A percentile compares a stretch with the other conserved stretches of the same genome.
Evolutionary conservation across 257 asterid species (phyloP).

Genomic region (Solanum virginianum): DNA sequence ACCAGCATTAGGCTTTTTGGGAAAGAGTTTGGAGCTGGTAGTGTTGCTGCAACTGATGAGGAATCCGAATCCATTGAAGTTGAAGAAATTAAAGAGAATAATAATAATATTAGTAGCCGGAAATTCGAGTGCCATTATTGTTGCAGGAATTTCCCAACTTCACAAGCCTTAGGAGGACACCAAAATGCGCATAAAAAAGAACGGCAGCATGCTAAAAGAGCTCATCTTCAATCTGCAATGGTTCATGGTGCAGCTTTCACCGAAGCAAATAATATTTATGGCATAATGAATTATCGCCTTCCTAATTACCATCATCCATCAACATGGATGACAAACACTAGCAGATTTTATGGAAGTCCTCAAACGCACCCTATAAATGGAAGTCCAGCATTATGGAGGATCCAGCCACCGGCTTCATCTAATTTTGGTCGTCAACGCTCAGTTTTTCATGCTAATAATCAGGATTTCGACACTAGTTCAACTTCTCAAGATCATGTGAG

Average conservation of each 20-base stretch:
- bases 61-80: background rate
- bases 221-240: slow-evolving; percentile 62
- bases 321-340: background rate
- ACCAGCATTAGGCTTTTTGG: slow-evolving; percentile 68
- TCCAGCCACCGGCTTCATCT: slow-evolving; percentile 14
- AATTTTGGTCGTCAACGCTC: slow-evolving; percentile 18
- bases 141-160: slow-evolving; percentile 79
- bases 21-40: slow-evolving; percentile 44
- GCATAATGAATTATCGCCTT: slow-evolving; percentile 38
- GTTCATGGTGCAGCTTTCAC: slow-evolving; percentile 24
- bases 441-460: slow-evolving; percentile 3
- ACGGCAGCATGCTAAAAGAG: slow-evolving; percentile 75
- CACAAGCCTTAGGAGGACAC: slow-evolving; percentile 95
- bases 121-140: slow-evolving; percentile 88
- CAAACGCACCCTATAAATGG: slow-evolving; percentile 40
- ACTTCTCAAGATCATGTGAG: slow-evolving; percentile 66
- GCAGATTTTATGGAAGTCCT: slow-evolving; percentile 19
- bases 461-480: slow-evolving; percentile 4
- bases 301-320: slow-evolving; percentile 6
- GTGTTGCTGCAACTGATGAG: background rate
- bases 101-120: slow-evolving; percentile 18
- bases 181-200: slow-evolving; percentile 94
- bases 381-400: slow-evolving; percentile 61
- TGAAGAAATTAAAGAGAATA: slow-evolving; percentile 1
- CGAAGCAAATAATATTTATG: slow-evolving; percentile 43